Evolutionary conservation across 2,329 filamentous ascomycete genomes (phyloP).

Genomic region (Fusarium miscanthi): DNA sequence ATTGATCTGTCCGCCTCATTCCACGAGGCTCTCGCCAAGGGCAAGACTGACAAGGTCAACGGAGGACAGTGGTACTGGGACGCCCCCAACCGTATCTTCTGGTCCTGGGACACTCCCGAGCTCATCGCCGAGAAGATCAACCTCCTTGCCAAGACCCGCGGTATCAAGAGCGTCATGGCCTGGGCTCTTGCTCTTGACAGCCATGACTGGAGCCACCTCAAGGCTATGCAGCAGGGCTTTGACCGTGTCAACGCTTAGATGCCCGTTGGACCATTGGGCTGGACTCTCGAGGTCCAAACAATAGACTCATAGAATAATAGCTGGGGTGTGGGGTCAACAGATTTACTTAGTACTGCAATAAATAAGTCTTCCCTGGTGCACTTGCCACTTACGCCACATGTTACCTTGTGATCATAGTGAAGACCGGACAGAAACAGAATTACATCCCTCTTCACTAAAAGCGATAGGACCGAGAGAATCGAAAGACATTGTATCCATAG

Average conservation of each 20-base stretch:
- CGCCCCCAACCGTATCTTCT: constrained; percentile 57
- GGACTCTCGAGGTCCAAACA: too few species aligned
- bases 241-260: neutral
- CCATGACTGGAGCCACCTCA: constrained; percentile 56
- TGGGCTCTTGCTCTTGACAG: constrained; percentile 65
- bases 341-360: neutral
- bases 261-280: too few species aligned
- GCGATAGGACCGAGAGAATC: too few species aligned
- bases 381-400: fast-evolving
- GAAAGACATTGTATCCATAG: too few species aligned
- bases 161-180: constrained; percentile 63
- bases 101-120: constrained; percentile 66
- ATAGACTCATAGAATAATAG: neutral
- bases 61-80: constrained; percentile 69
- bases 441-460: too few species aligned
- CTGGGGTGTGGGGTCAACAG: neutral
- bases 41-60: constrained; percentile 57
- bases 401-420: too few species aligned
- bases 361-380: neutral
- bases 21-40: constrained; percentile 54
- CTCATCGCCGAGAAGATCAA: constrained; percentile 61
- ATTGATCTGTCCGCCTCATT: constrained; percentile 48
- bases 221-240: constrained; percentile 52
- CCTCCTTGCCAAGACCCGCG: constrained; percentile 53
- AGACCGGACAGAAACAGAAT: too few species aligned